phyloP scores from a whole-genome alignment of 2,329 filamentous ascomycete species.

The Aureobasidium subglaciale region DNA sequence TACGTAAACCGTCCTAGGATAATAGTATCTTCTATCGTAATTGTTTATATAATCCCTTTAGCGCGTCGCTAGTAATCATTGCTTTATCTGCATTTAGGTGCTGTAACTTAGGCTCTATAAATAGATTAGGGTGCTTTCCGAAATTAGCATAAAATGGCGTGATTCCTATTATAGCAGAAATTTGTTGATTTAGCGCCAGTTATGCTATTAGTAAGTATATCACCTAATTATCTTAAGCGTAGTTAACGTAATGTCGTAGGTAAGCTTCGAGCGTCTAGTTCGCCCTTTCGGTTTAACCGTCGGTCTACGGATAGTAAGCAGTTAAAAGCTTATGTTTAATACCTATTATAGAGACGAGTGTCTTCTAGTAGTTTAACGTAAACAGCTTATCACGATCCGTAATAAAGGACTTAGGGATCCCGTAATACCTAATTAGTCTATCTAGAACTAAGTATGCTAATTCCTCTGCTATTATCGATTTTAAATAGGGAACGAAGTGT shows the following conservation, averaged over 20 bases:
- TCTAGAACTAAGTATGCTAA: conserved; percentile 20
- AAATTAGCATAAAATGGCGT: conserved; percentile 22
- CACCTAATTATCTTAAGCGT: conserved; percentile 22
- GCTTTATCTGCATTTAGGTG: conserved; percentile 4
- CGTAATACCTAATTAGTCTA: conserved; percentile 19
- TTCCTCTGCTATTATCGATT: conserved; percentile 17
- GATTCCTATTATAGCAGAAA: conserved; percentile 16
- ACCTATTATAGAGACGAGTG: conserved; percentile 16
- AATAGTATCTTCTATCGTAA: conserved; percentile 8
- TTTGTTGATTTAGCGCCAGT: conserved; percentile 21
- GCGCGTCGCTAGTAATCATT: background rate
- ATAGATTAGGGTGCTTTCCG: conserved; percentile 11
- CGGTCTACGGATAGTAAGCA: conserved; percentile 24
- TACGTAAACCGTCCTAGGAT: conserved; percentile 3
- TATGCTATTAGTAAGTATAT: conserved; percentile 20
- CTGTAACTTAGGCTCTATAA: background rate
- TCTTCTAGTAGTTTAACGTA: conserved; percentile 21
- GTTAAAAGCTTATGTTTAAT: conserved; percentile 23
- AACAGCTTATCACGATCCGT: conserved; percentile 22
- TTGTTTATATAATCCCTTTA: conserved; percentile 9
- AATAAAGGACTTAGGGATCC: conserved; percentile 19
- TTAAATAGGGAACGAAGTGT: conserved; percentile 18
- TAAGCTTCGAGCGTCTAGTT: conserved; percentile 25
- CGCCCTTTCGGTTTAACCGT: conserved; percentile 24
- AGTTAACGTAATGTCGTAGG: conserved; percentile 21